Conservation (phyloP, 2,329 filamentous ascomycete genomes). For the Penicillium sp. region DNA sequence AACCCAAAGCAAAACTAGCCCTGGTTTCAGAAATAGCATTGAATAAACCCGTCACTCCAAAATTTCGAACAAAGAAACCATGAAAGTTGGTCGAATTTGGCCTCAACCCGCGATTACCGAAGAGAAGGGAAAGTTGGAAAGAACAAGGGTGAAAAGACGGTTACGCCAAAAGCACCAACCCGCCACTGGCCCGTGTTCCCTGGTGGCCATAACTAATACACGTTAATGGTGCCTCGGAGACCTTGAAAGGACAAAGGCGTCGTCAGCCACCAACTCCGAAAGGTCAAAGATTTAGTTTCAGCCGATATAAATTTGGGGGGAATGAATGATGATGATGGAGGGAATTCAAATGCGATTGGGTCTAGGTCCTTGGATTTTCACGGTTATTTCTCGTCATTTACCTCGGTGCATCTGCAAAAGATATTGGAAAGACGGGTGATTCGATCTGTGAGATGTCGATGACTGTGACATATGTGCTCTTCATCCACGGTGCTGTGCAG, state of each 20-base stretch:
- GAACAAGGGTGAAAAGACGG: conserved; percentile 1
- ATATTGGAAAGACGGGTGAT: neutral
- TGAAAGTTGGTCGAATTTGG: neutral
- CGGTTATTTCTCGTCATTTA: neutral
- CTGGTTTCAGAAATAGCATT: neutral
- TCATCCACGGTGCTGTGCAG: conserved; percentile 2
- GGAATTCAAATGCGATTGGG: neutral
- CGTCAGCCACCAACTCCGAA: conserved; percentile 4
- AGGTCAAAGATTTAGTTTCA: conserved; percentile 1
- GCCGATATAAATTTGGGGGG: neutral
- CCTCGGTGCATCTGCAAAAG: neutral
- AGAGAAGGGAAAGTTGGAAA: neutral
- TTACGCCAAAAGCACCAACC: conserved; percentile 5
- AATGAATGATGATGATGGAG: neutral
- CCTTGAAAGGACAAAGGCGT: neutral
- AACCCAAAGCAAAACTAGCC: neutral
- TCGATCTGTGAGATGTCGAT: conserved; percentile 6
- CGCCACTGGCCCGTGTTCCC: conserved; percentile 8
- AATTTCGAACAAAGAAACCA: neutral
- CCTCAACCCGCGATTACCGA: conserved; percentile 3
- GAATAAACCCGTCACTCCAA: neutral
- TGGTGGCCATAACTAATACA: neutral
- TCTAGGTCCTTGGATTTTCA: neutral
- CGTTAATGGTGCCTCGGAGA: neutral
- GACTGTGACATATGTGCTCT: conserved; percentile 5